Conservation (phyloP, 2,329 filamentous ascomycete species). For the Aspergillus unguis region DNA sequence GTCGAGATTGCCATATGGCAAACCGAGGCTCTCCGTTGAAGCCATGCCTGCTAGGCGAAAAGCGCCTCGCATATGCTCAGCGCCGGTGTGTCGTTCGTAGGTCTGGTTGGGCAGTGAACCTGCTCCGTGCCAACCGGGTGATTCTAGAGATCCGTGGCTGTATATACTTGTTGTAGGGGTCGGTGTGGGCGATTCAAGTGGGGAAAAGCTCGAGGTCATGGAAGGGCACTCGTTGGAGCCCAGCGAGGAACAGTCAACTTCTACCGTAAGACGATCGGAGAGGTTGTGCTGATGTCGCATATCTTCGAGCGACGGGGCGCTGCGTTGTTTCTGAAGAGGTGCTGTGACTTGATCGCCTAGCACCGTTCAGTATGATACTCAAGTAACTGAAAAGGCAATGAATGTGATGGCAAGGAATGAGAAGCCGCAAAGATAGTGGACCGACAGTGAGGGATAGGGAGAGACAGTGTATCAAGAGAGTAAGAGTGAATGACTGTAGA, state of each 20-base stretch:
- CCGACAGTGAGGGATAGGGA: constrained; percentile 1
- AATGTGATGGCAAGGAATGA: background rate
- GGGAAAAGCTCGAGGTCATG: constrained; percentile 40
- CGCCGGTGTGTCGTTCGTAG: constrained; percentile 28
- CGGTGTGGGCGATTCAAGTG: constrained; percentile 39
- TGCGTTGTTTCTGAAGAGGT: constrained; percentile 26
- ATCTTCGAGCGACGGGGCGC: constrained; percentile 31
- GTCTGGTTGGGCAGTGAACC: constrained; percentile 26
- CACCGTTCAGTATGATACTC: constrained; percentile 20
- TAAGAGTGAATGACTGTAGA: constrained; percentile 10
- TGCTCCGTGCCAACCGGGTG: constrained; percentile 36
- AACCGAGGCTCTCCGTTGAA: constrained; percentile 29
- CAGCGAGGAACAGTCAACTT: constrained; percentile 38
- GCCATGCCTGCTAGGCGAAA: constrained; percentile 37
- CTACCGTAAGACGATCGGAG: constrained; percentile 37
- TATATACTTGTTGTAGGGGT: constrained; percentile 38
- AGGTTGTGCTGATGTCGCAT: constrained; percentile 39
- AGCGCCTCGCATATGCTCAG: constrained; percentile 34
- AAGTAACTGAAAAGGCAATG: background rate
- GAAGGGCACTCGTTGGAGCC: constrained; percentile 41
- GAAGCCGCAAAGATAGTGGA: background rate
- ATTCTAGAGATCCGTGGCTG: constrained; percentile 37
- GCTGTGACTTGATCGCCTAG: constrained; percentile 31
- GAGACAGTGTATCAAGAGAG: constrained; percentile 3
- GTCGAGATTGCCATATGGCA: constrained; percentile 35